Conservation (phyloP, 2,329 filamentous ascomycete genomes). For the Furcasterigmium sp. region DNA sequence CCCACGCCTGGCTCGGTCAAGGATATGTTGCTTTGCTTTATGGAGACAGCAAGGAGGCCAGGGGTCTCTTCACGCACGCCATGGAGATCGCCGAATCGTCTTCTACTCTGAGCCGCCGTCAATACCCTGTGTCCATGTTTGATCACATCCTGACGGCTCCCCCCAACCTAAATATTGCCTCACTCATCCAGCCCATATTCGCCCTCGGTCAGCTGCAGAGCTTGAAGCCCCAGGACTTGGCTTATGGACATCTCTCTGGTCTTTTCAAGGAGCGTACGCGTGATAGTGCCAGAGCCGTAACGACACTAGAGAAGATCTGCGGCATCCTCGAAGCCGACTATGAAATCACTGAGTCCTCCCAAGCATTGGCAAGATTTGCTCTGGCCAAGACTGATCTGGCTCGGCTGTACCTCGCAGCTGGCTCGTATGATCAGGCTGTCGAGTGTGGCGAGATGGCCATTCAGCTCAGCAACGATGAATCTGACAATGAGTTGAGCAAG, state of each 20-base stretch:
- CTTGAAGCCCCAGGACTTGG: conserved; percentile 65
- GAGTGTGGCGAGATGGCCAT: conserved; percentile 79
- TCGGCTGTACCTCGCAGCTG: conserved; percentile 70
- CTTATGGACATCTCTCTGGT: conserved; percentile 71
- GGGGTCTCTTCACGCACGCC: conserved; percentile 84
- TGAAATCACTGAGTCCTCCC: conserved; percentile 72
- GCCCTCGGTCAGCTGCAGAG: conserved; percentile 75
- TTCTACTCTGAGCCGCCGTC: conserved; percentile 65
- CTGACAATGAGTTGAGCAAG: conserved; percentile 57
- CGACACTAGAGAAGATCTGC: conserved; percentile 62
- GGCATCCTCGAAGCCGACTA: conserved; percentile 71
- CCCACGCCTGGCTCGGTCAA: conserved; percentile 91
- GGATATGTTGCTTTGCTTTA: conserved; percentile 75
- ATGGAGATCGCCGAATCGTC: conserved; percentile 86
- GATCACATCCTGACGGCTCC: conserved; percentile 66
- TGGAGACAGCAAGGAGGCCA: conserved; percentile 71
- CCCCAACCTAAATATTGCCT: conserved; percentile 45
- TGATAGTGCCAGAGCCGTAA: conserved; percentile 59
- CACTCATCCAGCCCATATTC: conserved; percentile 80
- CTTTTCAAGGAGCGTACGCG: conserved; percentile 77
- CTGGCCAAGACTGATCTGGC: conserved; percentile 83
- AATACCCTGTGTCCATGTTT: conserved; percentile 77
- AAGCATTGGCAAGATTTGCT: conserved; percentile 70
- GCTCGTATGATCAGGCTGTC: conserved; percentile 61
- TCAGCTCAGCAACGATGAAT: conserved; percentile 68